Evolutionary conservation across 1,139 yeast species (phyloP).

Genomic region (Lizanozyma gosingica): DNA sequence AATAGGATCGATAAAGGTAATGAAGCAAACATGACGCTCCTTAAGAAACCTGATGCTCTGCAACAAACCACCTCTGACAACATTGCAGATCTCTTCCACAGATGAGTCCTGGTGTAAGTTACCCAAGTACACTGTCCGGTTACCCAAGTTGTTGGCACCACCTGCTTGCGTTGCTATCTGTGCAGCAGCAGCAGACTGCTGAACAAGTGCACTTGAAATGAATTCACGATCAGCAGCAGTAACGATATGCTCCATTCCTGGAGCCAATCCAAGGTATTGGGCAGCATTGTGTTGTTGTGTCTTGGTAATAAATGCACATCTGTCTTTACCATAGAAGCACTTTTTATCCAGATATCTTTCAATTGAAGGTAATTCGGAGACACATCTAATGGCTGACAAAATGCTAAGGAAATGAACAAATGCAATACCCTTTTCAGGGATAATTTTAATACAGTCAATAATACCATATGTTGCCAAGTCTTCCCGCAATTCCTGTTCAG

Average conservation of each 20-base stretch:
- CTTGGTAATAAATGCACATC: constrained; percentile 73
- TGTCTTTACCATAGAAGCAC: constrained; percentile 54
- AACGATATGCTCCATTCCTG: constrained; percentile 78
- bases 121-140: constrained; percentile 86
- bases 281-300: constrained; percentile 98
- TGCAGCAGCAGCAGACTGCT: constrained; percentile 65
- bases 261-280: constrained; percentile 84
- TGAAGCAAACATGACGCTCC: constrained; percentile 83
- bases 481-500: constrained; percentile 47
- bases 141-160: constrained; percentile 74
- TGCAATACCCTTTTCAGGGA: constrained; percentile 53
- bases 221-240: constrained; percentile 73
- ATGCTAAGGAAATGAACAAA: constrained; percentile 54
- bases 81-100: constrained; percentile 88
- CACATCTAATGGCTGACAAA: constrained; percentile 50
- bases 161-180: constrained; percentile 69
- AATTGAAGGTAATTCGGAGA: constrained; percentile 45
- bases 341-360: constrained; percentile 49
- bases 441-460: constrained; percentile 48
- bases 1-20: constrained; percentile 83
- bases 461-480: constrained; percentile 46
- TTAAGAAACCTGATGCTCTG: constrained; percentile 66
- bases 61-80: constrained; percentile 84
- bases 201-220: constrained; percentile 49
- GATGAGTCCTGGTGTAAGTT: constrained; percentile 79